Percentiles rank a stretch among this genome's conserved stretches.
Evolutionary conservation across 1,284 basidiomycete genomes (phyloP).

Genomic region (Cryptococcus depauperatus): DNA sequence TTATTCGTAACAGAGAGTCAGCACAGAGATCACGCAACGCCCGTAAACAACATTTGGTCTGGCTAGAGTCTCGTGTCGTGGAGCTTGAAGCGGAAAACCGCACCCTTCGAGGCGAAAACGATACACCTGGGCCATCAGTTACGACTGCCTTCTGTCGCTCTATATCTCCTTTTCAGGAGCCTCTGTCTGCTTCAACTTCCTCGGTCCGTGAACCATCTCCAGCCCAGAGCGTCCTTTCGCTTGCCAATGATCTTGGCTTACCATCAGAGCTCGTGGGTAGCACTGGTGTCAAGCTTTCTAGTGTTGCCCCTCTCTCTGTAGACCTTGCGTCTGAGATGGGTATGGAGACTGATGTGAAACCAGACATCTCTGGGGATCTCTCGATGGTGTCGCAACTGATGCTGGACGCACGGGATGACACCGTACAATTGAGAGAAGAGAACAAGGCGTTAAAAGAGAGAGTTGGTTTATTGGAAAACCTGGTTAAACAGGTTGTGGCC

Average conservation of each 20-base stretch:
- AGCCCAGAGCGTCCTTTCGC: constrained; percentile 27
- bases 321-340: constrained; percentile 18
- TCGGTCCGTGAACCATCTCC: constrained; percentile 32
- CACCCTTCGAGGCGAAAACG: constrained; percentile 18
- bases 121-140: constrained; percentile 2
- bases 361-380: too few relatives aligned
- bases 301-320: constrained; percentile 32
- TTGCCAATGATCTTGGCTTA: constrained; percentile 32
- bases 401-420: too few relatives aligned
- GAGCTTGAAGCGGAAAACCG: constrained; percentile 42
- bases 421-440: constrained; percentile 21
- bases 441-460: constrained; percentile 34
- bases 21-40: constrained; percentile 42
- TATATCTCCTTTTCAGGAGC: constrained; percentile 5
- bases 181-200: too few relatives aligned
- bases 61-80: constrained; percentile 38
- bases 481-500: constrained; percentile 39
- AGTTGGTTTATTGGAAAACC: constrained; percentile 32
- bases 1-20: constrained; percentile 39
- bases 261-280: constrained; percentile 29
- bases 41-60: constrained; percentile 41
- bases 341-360: constrained; percentile 12
- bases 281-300: constrained; percentile 34
- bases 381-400: too few relatives aligned
- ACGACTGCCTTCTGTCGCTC: constrained; percentile 1